A percentile compares a stretch with the other conserved stretches of the same genome.
These are phyloP conservation scores for Fraxinus paxiana DNA, from an alignment of 305 asterid genomes.

Conservation along the genomic window DNA sequence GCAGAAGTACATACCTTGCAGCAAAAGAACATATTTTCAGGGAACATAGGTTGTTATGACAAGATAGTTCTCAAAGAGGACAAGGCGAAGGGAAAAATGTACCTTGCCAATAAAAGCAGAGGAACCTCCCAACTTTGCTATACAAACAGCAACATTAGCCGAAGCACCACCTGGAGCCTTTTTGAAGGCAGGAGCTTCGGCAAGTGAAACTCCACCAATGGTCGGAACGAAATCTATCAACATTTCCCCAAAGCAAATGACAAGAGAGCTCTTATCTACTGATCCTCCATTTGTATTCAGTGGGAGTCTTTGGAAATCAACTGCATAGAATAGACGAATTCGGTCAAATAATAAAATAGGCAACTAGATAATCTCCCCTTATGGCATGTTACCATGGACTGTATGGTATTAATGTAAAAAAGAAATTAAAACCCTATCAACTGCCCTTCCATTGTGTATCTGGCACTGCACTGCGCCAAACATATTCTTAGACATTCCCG, in stretches of 20 bases:
- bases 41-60: neutral
- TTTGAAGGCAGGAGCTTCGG: constrained; percentile 79
- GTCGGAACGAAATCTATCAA: constrained; percentile 91
- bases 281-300: constrained; percentile 36
- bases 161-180: constrained; percentile 98
- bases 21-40: neutral
- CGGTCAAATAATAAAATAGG: neutral
- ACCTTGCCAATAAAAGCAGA: constrained; percentile 97
- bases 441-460: constrained; percentile 4
- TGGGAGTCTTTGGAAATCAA: constrained; percentile 44
- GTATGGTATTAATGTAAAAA: neutral
- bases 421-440: neutral
- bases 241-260: constrained; percentile 88
- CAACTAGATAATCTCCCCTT: neutral
- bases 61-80: neutral
- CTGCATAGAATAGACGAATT: constrained; percentile 35
- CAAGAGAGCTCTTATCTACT: constrained; percentile 35
- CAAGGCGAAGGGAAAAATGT: neutral
- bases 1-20: neutral
- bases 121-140: constrained; percentile 79
- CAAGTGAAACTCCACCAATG: constrained; percentile 73
- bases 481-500: neutral
- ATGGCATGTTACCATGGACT: neutral
- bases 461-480: too few relatives aligned
- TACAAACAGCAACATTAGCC: constrained; percentile 89